Base-by-base conservation (phyloP, 257 asterid genomes). In the Solanum okadae region DNA sequence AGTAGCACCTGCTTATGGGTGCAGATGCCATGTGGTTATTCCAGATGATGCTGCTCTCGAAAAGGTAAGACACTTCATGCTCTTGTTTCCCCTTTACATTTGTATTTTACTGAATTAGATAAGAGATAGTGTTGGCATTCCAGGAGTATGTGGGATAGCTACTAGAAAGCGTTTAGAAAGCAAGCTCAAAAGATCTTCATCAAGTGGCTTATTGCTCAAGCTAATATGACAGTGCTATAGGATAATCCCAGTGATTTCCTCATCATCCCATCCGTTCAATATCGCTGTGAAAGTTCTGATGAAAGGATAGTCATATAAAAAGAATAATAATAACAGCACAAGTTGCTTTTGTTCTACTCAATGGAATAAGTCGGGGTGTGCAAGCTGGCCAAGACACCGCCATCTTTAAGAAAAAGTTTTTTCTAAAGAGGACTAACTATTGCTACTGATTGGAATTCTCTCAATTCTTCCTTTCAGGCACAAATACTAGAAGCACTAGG, bases 1-100 rank as follows among this genome's bases (percentile, higher is more conserved):
- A 29, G 98, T 95, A 75, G 98, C 98, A 86, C 98, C 99, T 46
- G 99, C 98, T 42, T 95, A 92, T 91, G 98, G 98, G 88, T 97
- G 99, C 89, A 94, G 91, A 91, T 97, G 99, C 91, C 99, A 95
- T 91, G 99, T 95, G 18, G 98, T 95, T 89, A 95, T 97, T 75
- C 99, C 99, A 3, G 99, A 97, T 87, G 99, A 95, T 89, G 99
- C 94, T 90, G 99, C 99, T 63, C 92, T 96, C 33, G 99, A 96
- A 93, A 96, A 95, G 98, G 99, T 92, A 92, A 49, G 18, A 20
- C 11, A 29, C 34, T 40, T 25, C 15, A 40, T 27, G 18, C 85
- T 44, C 63, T 25, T 78, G 84, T 78, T 44, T 81, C 15, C 27
- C 5, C 40, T 81, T 61, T 81, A 27, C 40, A 46, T 27, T 79